Conservation (phyloP, 306 rosid genomes). For the Castanea mollissima region DNA sequence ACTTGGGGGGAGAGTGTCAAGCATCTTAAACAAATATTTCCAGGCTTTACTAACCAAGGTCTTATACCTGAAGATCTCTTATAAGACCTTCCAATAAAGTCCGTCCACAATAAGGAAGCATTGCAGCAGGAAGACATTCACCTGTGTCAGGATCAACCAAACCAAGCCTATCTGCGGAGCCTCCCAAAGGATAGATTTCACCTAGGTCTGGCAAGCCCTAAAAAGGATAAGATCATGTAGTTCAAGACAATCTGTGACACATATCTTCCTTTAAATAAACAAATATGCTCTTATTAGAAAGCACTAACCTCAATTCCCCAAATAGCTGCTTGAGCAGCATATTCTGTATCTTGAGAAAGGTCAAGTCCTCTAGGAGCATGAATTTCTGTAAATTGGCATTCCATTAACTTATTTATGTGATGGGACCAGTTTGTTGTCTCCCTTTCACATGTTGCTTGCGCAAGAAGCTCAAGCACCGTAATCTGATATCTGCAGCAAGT, state of each 20-base stretch:
- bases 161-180: constrained; percentile 94
- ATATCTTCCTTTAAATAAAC: constrained; percentile 4
- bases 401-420: constrained; percentile 40
- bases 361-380: constrained; percentile 74
- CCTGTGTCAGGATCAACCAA: constrained; percentile 82
- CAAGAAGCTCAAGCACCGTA: constrained; percentile 67
- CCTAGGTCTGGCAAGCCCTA: constrained; percentile 98
- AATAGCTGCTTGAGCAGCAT: constrained; percentile 90
- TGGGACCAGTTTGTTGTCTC: constrained; percentile 48
- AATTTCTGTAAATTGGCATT: constrained; percentile 62
- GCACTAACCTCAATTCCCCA: constrained; percentile 97
- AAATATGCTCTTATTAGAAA: constrained; percentile 7
- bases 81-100: constrained; percentile 95
- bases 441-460: constrained; percentile 43
- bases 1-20: background rate
- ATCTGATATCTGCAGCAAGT: constrained; percentile 78
- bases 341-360: constrained; percentile 76
- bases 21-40: constrained; percentile 17
- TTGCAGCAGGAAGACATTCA: constrained; percentile 97
- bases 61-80: constrained; percentile 96
- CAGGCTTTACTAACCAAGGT: constrained; percentile 25
- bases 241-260: constrained; percentile 28
- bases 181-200: constrained; percentile 98
- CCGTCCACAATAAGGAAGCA: constrained; percentile 93
- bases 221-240: constrained; percentile 47